These are phyloP conservation scores for Phytophthora podocarpi DNA, from an alignment of 352 stramenopile species.

Conservation along the genomic window DNA sequence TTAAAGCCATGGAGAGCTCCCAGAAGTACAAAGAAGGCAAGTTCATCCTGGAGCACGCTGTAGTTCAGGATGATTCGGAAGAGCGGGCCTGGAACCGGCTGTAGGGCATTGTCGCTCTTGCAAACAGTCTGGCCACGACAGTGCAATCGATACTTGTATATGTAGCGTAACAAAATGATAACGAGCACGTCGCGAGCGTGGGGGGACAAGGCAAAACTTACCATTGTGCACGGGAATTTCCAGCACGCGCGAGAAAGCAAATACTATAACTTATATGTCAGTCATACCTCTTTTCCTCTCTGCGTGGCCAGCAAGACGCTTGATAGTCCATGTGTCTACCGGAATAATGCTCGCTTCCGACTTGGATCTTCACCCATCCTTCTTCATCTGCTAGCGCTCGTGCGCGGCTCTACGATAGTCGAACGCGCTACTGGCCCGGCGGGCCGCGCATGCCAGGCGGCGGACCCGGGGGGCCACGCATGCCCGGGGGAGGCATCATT, in stretches of 20 bases:
- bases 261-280: conserved; percentile 52
- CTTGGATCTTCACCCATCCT: conserved; percentile 2
- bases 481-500: conserved; percentile 79
- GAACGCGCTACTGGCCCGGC: conserved; percentile 66
- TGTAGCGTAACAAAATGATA: conserved; percentile 21
- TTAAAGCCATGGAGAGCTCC: conserved; percentile 80
- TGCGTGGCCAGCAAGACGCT: conserved; percentile 11
- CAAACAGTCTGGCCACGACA: not conserved
- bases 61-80: conserved; percentile 73
- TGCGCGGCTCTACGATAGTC: conserved; percentile 15
- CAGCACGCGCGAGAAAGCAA: conserved; percentile 31
- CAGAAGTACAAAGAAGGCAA: conserved; percentile 90
- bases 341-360: not conserved
- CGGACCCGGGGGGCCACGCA: conserved; percentile 60
- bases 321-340: not conserved
- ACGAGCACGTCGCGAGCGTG: not conserved
- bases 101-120: conserved; percentile 6
- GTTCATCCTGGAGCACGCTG: conserved; percentile 80
- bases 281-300: conserved; percentile 41
- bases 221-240: conserved; percentile 26
- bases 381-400: conserved; percentile 11
- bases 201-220: conserved; percentile 30
- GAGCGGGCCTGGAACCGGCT: conserved; percentile 51
- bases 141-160: conserved; percentile 8
- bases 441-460: conserved; percentile 71